Conservation (phyloP, 1,284 basidiomycete species). For the Phlebopus sp. region DNA sequence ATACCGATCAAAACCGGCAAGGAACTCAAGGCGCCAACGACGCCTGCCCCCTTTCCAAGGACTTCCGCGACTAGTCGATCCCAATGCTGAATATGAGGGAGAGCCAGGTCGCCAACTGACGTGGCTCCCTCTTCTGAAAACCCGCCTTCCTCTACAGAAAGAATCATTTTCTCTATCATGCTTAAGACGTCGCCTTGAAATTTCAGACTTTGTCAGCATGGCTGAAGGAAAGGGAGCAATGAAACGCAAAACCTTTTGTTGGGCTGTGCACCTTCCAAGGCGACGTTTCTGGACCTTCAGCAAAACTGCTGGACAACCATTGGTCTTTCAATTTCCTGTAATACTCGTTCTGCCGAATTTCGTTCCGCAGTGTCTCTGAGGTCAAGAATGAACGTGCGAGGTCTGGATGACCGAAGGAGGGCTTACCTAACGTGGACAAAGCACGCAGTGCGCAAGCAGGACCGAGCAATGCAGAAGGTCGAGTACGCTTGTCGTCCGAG, state of each 20-base stretch:
- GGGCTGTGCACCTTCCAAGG: conserved; percentile 18
- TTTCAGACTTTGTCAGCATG: too few species aligned
- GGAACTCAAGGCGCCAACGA: too few species aligned
- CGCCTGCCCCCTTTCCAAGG: too few species aligned
- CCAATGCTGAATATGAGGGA: conserved; percentile 21
- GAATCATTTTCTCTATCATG: conserved; percentile 27
- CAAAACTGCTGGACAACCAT: conserved; percentile 16
- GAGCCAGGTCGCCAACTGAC: conserved; percentile 14
- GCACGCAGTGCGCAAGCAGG: conserved; percentile 21
- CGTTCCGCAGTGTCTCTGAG: conserved; percentile 14
- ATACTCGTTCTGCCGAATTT: conserved; percentile 2
- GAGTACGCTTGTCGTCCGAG: background rate
- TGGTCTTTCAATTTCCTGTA: conserved; percentile 20
- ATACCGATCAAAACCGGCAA: too few species aligned
- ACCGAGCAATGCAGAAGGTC: conserved; percentile 24
- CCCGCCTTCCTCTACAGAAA: conserved; percentile 18
- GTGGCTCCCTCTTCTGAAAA: conserved; percentile 20
- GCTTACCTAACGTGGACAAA: conserved; percentile 17
- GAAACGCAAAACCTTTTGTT: conserved; percentile 22
- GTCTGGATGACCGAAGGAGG: rapidly evolving
- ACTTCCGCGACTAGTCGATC: conserved; percentile 5
- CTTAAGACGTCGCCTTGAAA: conserved; percentile 21
- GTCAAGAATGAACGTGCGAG: background rate
- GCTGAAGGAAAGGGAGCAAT: too few species aligned
- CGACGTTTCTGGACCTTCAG: conserved; percentile 15